A percentile compares a stretch with the other conserved stretches of the same genome.
Evolutionary conservation across 2,329 filamentous ascomycete species (phyloP).

Genomic region (Diaporthe caulivora): DNA sequence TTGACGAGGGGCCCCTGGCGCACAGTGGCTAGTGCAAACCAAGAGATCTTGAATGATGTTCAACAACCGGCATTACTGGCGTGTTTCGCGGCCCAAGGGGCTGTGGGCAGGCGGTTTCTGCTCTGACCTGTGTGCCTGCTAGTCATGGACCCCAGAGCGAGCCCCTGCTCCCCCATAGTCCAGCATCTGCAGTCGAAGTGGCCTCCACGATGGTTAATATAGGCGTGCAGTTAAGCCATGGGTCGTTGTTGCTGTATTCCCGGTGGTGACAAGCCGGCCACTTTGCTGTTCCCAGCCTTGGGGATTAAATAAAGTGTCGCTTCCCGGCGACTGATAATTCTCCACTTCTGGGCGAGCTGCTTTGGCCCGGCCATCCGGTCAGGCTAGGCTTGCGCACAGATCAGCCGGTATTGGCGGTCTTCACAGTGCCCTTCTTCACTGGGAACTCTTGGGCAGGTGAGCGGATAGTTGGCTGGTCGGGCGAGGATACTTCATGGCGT

Average conservation of each 20-base stretch:
- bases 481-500: slow-evolving; percentile 28
- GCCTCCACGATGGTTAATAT: slow-evolving; percentile 15
- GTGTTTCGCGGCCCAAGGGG: slow-evolving; percentile 37
- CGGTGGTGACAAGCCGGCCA: slow-evolving; percentile 16
- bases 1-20: slow-evolving; percentile 30
- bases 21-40: slow-evolving; percentile 36
- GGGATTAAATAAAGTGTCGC: slow-evolving; percentile 9
- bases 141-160: slow-evolving; percentile 23
- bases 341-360: not conserved
- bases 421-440: not conserved
- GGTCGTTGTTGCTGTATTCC: slow-evolving; percentile 12
- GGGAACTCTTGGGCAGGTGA: not conserved
- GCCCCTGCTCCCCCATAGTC: slow-evolving; percentile 16
- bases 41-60: slow-evolving; percentile 34
- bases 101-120: slow-evolving; percentile 19
- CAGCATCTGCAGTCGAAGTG: slow-evolving; percentile 23
- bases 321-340: not conserved
- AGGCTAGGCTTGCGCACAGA: slow-evolving; percentile 1
- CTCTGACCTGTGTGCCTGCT: slow-evolving; percentile 19
- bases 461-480: slow-evolving; percentile 10
- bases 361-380: not conserved
- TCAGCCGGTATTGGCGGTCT: slow-evolving; percentile 14
- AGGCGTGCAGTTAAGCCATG: slow-evolving; percentile 9
- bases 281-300: slow-evolving; percentile 6
- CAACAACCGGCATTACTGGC: slow-evolving; percentile 35